A percentile compares a stretch with the other conserved stretches of the same genome.
phyloP scores from a whole-genome alignment of 345 rosid species.

The Euphorbia tirucalli region DNA sequence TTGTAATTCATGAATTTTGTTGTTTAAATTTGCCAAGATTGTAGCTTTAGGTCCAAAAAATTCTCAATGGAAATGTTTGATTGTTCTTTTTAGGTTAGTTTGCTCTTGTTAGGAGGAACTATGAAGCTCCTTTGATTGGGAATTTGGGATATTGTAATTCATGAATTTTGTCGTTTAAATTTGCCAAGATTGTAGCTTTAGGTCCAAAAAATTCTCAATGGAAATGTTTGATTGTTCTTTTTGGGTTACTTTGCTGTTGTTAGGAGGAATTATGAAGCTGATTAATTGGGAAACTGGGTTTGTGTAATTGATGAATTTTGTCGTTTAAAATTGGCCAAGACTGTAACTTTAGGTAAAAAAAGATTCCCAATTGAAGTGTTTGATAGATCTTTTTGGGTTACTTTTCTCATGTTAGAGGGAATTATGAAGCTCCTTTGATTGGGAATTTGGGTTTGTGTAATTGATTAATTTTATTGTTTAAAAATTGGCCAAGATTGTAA shows the following conservation, averaged over 20 bases:
- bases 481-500: neutral
- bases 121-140: neutral
- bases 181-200: constrained; percentile 30
- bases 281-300: neutral
- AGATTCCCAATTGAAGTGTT: too few relatives aligned
- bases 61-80: too few relatives aligned
- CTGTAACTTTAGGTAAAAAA: too few relatives aligned
- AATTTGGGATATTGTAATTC: neutral
- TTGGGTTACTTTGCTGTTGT: constrained; percentile 54
- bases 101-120: neutral
- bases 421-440: too few relatives aligned
- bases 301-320: neutral
- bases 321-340: neutral
- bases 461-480: too few relatives aligned
- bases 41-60: neutral
- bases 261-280: constrained; percentile 50
- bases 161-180: constrained; percentile 11
- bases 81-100: too few relatives aligned
- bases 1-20: neutral
- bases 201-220: neutral
- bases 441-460: neutral
- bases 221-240: too few relatives aligned
- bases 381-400: too few relatives aligned
- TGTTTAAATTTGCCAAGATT: constrained; percentile 36
- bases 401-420: too few relatives aligned